Evolutionary conservation across 345 rosid genomes (phyloP).

Genomic region (Populus tremula): DNA sequence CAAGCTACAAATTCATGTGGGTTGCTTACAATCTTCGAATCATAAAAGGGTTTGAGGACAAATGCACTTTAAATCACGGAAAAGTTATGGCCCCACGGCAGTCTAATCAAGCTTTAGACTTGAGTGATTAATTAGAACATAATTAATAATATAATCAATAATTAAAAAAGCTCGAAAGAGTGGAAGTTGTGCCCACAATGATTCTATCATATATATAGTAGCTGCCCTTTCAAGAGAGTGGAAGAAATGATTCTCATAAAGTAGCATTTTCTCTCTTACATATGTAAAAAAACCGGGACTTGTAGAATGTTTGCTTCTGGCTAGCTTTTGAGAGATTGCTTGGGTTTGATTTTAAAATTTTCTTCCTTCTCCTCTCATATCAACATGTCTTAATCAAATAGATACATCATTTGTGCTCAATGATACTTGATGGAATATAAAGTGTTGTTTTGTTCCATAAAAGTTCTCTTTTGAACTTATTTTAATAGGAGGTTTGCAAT

Average conservation of each 20-base stretch:
- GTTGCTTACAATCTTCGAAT: constrained; percentile 7
- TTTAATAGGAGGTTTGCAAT: constrained; percentile 26
- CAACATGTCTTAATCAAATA: constrained; percentile 38
- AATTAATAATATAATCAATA: background rate
- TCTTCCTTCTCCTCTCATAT: constrained; percentile 1
- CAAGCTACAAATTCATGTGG: too few species aligned
- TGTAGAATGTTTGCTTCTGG: constrained; percentile 1
- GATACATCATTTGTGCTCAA: constrained; percentile 38
- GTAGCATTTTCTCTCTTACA: background rate
- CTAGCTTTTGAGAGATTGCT: constrained; percentile 3
- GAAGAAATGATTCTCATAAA: constrained; percentile 3
- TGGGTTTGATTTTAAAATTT: background rate
- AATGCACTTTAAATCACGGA: constrained; percentile 32
- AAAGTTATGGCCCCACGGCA: constrained; percentile 38
- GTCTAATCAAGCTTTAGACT: constrained; percentile 41
- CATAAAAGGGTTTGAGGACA: constrained; percentile 17
- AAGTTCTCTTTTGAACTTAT: constrained; percentile 50
- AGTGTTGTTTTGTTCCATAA: constrained; percentile 29
- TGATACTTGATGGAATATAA: constrained; percentile 39
- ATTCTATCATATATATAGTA: constrained; percentile 16
- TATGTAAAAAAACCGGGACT: background rate
- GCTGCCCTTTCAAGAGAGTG: background rate
- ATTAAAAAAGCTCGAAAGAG: constrained; percentile 7
- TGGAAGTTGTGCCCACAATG: constrained; percentile 35
- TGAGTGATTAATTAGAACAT: constrained; percentile 17